These are phyloP conservation scores for Alternaria longipes DNA, from an alignment of 2,329 filamentous ascomycete species.

Conservation along the genomic window DNA sequence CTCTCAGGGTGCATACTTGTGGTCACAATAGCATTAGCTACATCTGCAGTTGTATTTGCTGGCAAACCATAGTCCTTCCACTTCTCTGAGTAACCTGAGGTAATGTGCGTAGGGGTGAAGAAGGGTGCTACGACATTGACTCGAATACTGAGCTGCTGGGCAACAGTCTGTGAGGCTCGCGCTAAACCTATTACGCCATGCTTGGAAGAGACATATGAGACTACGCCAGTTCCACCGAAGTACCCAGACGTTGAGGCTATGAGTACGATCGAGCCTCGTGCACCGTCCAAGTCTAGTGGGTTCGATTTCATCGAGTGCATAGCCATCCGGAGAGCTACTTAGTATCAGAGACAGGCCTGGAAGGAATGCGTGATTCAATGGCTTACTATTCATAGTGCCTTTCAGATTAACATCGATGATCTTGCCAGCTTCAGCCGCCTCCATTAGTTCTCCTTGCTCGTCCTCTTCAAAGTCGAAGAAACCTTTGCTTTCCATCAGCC, in stretches of 20 bases:
- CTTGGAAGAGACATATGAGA: conserved; percentile 57
- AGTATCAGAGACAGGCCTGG: not conserved
- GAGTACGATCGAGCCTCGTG: conserved; percentile 52
- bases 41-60: conserved; percentile 54
- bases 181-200: conserved; percentile 55
- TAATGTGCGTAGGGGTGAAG: conserved; percentile 58
- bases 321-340: conserved; percentile 35
- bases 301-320: conserved; percentile 48
- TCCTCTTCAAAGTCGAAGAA: conserved; percentile 48
- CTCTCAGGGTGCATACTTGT: conserved; percentile 46
- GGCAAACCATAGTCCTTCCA: conserved; percentile 54
- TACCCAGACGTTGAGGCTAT: conserved; percentile 56
- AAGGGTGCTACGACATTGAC: conserved; percentile 61
- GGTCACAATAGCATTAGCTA: conserved; percentile 54
- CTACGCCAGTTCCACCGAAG: conserved; percentile 55
- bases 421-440: conserved; percentile 34
- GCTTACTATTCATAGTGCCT: conserved; percentile 56
- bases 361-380: not conserved
- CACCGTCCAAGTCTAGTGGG: conserved; percentile 32
- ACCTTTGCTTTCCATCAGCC: conserved; percentile 50
- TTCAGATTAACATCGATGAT: conserved; percentile 56
- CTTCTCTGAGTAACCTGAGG: conserved; percentile 49
- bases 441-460: conserved; percentile 39
- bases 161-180: conserved; percentile 49
- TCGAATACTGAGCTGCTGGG: conserved; percentile 49